Conservation (phyloP, 164 flowering plant genomes). For the Piper longum region DNA sequence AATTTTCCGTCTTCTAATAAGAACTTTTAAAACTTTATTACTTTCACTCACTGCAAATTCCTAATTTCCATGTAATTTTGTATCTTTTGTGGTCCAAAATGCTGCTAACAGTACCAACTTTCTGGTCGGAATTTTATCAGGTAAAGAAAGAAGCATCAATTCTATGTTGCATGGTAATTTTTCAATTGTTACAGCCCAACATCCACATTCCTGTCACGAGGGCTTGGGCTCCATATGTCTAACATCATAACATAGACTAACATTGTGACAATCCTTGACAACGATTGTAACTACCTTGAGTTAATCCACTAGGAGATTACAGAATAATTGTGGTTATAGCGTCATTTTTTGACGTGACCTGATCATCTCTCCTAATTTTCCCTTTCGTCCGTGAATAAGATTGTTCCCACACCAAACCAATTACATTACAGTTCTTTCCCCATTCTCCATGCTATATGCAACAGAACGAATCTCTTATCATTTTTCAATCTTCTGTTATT, state of each 20-base stretch:
- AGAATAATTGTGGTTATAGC: background rate
- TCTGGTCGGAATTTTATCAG: background rate
- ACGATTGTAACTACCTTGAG: background rate
- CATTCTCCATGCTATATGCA: background rate
- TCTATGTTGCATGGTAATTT: background rate
- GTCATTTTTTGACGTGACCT: background rate
- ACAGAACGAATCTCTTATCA: too few species aligned
- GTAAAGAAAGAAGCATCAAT: background rate
- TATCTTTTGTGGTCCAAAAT: too few species aligned
- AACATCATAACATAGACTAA: background rate
- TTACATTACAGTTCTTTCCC: background rate
- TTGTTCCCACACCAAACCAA: background rate
- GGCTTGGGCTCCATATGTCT: background rate
- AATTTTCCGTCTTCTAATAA: background rate
- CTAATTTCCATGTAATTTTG: too few species aligned
- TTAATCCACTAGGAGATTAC: background rate
- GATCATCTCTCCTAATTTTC: background rate
- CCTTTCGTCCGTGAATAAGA: background rate
- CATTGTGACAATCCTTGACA: background rate
- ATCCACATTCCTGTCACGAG: too few species aligned
- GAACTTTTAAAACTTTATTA: too few species aligned
- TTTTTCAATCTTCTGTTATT: background rate
- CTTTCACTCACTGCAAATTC: too few species aligned
- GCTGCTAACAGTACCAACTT: too few species aligned
- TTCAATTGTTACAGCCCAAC: too few species aligned